Conservation (phyloP, 768 basidiomycete genomes). For the Psilocybe azurescens region DNA sequence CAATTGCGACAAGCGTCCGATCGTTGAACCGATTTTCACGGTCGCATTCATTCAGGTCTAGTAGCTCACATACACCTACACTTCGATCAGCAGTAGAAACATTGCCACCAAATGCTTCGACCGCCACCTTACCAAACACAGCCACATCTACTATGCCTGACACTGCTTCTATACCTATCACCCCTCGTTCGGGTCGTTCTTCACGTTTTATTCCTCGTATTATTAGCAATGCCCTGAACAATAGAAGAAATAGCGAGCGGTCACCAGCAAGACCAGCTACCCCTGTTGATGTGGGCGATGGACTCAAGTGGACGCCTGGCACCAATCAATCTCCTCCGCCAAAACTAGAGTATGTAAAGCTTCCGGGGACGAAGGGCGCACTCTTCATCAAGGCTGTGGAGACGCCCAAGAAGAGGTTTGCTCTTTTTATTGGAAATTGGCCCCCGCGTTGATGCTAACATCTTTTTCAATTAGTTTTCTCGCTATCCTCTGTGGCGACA, state of each 20-base stretch:
- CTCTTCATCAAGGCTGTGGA: slow-evolving; percentile 87
- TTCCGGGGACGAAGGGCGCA: slow-evolving; percentile 89
- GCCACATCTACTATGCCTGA: slow-evolving; percentile 19
- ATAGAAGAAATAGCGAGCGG: slow-evolving; percentile 65
- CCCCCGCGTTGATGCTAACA: slow-evolving; percentile 3
- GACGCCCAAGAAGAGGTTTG: slow-evolving; percentile 85
- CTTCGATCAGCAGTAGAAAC: slow-evolving; percentile 27
- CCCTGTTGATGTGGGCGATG: slow-evolving; percentile 30
- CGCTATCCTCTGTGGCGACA: slow-evolving; percentile 91
- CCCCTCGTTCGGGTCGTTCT: slow-evolving; percentile 44
- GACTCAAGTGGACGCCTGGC: slow-evolving; percentile 32
- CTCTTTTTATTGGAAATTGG: background rate
- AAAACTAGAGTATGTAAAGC: slow-evolving; percentile 90
- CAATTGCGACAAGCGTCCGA: slow-evolving; percentile 29
- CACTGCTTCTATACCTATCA: slow-evolving; percentile 31
- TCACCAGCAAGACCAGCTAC: slow-evolving; percentile 41
- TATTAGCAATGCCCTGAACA: slow-evolving; percentile 65
- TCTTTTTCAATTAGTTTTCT: slow-evolving; percentile 66
- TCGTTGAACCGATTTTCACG: slow-evolving; percentile 35
- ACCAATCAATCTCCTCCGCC: slow-evolving; percentile 69
- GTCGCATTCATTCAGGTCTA: slow-evolving; percentile 48
- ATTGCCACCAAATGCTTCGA: slow-evolving; percentile 18
- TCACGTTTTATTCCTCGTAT: slow-evolving; percentile 75
- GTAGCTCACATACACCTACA: slow-evolving; percentile 33
- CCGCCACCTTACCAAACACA: slow-evolving; percentile 22